These are phyloP conservation scores for Magnusiomyces fungicola DNA, from an alignment of 1,139 yeast genomes.

Conservation along the genomic window DNA sequence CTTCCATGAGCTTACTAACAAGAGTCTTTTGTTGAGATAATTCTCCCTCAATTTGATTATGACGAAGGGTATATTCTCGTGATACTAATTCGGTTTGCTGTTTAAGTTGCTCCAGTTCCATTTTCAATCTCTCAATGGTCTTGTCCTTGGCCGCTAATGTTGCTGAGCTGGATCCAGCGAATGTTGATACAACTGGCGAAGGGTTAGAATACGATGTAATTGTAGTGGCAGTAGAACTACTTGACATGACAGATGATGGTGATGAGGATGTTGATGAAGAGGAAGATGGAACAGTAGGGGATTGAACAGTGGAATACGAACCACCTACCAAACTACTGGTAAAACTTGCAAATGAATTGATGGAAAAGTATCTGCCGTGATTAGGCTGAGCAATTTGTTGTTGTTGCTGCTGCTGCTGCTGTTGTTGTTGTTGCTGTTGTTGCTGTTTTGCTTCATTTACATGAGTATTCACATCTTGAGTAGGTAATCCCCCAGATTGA, in stretches of 20 bases:
- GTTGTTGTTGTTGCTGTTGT: not conserved
- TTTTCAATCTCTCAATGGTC: slow-evolving; percentile 19
- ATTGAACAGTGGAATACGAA: too few relatives aligned
- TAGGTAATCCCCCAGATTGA: not conserved
- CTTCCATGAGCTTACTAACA: slow-evolving; percentile 29
- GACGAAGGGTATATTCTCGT: slow-evolving; percentile 27
- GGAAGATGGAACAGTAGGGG: not conserved
- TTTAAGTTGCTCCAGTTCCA: slow-evolving; percentile 23
- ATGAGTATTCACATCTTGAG: too few relatives aligned
- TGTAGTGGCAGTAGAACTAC: slow-evolving; percentile 1
- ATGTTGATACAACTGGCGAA: not conserved
- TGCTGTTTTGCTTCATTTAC: not conserved
- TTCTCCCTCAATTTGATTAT: slow-evolving; percentile 26
- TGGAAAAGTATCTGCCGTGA: not conserved
- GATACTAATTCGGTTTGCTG: slow-evolving; percentile 30
- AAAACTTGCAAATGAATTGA: not conserved
- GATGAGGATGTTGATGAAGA: slow-evolving; percentile 1
- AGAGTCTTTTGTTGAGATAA: slow-evolving; percentile 24
- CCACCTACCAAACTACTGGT: not conserved
- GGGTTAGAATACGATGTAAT: not conserved
- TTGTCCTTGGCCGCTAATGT: slow-evolving; percentile 7
- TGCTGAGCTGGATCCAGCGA: not conserved
- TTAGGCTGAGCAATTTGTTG: not conserved
- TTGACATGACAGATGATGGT: not conserved
- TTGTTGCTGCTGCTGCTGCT: not conserved